Conservation (phyloP, 208 protist genomes). For the Vickermania ingenoplastis region DNA sequence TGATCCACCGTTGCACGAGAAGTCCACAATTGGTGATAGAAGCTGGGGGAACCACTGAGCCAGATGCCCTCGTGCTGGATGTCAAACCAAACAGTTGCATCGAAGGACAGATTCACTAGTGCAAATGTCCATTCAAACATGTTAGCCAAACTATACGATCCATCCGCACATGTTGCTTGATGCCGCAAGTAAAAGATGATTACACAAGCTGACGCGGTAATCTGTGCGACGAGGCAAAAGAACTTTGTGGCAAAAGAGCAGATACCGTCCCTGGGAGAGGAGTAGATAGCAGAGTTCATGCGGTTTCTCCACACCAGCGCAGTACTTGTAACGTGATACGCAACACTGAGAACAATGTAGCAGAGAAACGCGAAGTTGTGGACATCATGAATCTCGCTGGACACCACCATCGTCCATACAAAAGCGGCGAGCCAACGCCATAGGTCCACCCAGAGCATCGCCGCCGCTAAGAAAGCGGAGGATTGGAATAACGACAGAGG, state of each 20-base stretch:
- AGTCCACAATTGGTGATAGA: slow-evolving; percentile 21
- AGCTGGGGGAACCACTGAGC: slow-evolving; percentile 31
- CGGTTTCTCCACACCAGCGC: slow-evolving; percentile 31
- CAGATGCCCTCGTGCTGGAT: slow-evolving; percentile 55
- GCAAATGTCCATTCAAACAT: slow-evolving; percentile 68
- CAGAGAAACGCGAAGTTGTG: slow-evolving; percentile 56
- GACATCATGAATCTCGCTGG: slow-evolving; percentile 35
- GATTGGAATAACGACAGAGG: slow-evolving; percentile 22
- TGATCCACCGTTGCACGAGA: slow-evolving; percentile 8
- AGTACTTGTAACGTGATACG: slow-evolving; percentile 29
- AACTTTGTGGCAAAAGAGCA: slow-evolving; percentile 34
- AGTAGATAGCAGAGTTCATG: slow-evolving; percentile 50
- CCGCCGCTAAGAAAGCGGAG: slow-evolving; percentile 34
- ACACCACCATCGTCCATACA: slow-evolving; percentile 49
- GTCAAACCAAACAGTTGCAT: slow-evolving; percentile 53
- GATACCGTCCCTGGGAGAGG: slow-evolving; percentile 22
- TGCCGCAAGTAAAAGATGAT: slow-evolving; percentile 46
- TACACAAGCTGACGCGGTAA: slow-evolving; percentile 21
- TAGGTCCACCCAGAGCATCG: slow-evolving; percentile 40
- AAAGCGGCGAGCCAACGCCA: slow-evolving; percentile 30
- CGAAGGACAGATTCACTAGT: slow-evolving; percentile 50
- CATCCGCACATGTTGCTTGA: slow-evolving; percentile 41
- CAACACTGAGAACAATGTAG: slow-evolving; percentile 48
- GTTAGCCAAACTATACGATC: slow-evolving; percentile 51
- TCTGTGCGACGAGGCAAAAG: slow-evolving; percentile 31